Evolutionary conservation across 768 basidiomycete genomes (phyloP).

Genomic region (Lentinus brumalis): DNA sequence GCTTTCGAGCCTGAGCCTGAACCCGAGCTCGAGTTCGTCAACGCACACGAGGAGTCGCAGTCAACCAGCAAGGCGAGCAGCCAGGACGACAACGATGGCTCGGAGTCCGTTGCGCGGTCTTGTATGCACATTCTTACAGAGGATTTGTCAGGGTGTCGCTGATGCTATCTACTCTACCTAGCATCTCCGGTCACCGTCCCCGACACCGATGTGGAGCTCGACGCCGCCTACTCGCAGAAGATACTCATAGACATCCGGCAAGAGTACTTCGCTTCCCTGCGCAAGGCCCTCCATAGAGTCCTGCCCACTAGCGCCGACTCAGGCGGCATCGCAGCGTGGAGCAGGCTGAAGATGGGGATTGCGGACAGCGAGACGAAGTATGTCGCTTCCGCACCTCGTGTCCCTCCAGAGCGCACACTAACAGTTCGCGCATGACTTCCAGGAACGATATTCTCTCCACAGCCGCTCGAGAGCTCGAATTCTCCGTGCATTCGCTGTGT

Average conservation of each 20-base stretch:
- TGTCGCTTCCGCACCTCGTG: neutral
- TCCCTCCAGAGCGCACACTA: neutral
- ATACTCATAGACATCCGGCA: slow-evolving; percentile 27
- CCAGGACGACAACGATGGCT: neutral
- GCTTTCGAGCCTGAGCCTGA: neutral
- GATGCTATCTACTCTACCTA: neutral
- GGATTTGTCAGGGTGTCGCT: neutral
- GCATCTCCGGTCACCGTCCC: slow-evolving; percentile 21
- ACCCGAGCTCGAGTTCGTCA: neutral
- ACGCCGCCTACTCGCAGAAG: slow-evolving; percentile 31
- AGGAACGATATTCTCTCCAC: slow-evolving; percentile 46
- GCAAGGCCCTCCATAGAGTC: slow-evolving; percentile 40
- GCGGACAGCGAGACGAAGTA: slow-evolving; percentile 28
- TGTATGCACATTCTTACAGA: neutral
- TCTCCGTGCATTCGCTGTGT: slow-evolving; percentile 48
- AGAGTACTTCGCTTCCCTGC: slow-evolving; percentile 40
- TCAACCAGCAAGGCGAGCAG: neutral
- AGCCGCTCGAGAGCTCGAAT: slow-evolving; percentile 51
- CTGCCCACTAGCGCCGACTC: slow-evolving; percentile 30
- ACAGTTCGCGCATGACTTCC: neutral
- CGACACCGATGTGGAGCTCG: slow-evolving; percentile 29
- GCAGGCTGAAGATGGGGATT: slow-evolving; percentile 16
- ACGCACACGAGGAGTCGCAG: neutral
- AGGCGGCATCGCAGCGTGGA: slow-evolving; percentile 34
- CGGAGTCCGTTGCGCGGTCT: neutral